Evolutionary conservation across 2,329 filamentous ascomycete genomes (phyloP).

Genomic region (Didymella keratinophila): DNA sequence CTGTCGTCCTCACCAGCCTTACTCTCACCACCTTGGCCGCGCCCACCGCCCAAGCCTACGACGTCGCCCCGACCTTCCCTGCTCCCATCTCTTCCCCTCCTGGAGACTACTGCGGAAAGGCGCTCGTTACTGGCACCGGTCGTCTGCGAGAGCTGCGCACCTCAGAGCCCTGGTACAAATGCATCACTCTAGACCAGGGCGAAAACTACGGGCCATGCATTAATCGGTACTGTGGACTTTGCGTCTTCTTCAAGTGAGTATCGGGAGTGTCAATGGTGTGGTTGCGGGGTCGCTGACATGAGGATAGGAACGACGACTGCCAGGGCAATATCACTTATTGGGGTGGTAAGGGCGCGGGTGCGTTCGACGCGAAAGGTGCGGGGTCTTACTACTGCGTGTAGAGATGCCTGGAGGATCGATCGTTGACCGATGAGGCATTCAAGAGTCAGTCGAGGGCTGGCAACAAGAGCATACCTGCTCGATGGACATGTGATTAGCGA

Average conservation of each 20-base stretch:
- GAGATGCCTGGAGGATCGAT: neutral
- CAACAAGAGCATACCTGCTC: neutral
- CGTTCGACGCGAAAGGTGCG: conserved; percentile 10
- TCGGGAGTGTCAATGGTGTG: neutral
- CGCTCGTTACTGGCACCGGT: neutral
- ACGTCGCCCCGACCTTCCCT: neutral
- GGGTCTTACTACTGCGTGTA: conserved; percentile 13
- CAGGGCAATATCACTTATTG: conserved; percentile 7
- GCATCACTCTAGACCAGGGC: conserved; percentile 1
- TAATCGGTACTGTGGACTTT: conserved; percentile 16
- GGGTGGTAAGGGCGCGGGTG: conserved; percentile 5
- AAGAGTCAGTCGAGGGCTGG: neutral
- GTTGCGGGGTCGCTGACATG: neutral
- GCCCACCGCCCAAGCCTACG: neutral
- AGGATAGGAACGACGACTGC: conserved; percentile 5
- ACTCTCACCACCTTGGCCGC: neutral
- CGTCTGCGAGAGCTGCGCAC: conserved; percentile 7
- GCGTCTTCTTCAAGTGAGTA: conserved; percentile 12
- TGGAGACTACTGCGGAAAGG: conserved; percentile 7
- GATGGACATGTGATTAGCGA: neutral
- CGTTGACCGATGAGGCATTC: neutral
- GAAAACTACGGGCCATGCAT: conserved; percentile 2
- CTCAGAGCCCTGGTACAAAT: conserved; percentile 5
- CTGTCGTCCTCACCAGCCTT: neutral
- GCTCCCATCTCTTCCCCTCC: neutral